A percentile compares a stretch with the other conserved stretches of the same genome.
These are phyloP conservation scores for Botrytis squamosa DNA, from an alignment of 2,329 filamentous ascomycete genomes.

Conservation along the genomic window DNA sequence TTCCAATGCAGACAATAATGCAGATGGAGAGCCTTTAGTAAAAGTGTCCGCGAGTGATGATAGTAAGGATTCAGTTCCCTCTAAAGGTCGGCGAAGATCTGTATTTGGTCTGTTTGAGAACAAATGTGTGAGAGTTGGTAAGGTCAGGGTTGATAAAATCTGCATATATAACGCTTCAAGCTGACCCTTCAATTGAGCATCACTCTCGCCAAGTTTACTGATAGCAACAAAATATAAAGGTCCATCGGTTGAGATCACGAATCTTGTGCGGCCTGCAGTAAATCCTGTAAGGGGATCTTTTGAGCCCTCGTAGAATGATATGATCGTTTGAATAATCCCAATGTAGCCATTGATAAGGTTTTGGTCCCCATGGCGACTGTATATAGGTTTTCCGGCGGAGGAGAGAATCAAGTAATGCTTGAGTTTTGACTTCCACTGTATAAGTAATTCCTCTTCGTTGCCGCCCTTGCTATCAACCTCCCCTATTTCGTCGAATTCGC, in stretches of 20 bases:
- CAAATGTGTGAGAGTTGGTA: constrained; percentile 81
- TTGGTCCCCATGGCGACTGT: constrained; percentile 90
- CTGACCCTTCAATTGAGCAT: constrained; percentile 80
- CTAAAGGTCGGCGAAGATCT: constrained; percentile 82
- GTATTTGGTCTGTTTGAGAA: constrained; percentile 92
- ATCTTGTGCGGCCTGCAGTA: constrained; percentile 80
- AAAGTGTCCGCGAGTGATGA: constrained; percentile 94
- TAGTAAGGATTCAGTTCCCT: constrained; percentile 87
- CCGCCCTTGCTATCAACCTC: constrained; percentile 52
- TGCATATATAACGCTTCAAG: constrained; percentile 97
- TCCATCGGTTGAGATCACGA: constrained; percentile 81
- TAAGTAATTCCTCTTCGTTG: constrained; percentile 55
- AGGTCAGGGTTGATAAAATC: constrained; percentile 89
- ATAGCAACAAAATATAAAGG: constrained; percentile 92
- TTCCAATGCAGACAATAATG: constrained; percentile 84
- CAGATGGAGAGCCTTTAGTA: constrained; percentile 85
- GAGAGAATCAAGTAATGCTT: constrained; percentile 98
- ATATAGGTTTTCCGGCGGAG: constrained; percentile 94
- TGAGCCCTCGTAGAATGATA: constrained; percentile 88
- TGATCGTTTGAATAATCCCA: constrained; percentile 93
- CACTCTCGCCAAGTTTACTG: constrained; percentile 88
- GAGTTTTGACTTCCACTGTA: constrained; percentile 83
- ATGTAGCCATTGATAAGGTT: constrained; percentile 90
- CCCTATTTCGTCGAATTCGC: constrained; percentile 76
- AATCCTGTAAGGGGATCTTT: constrained; percentile 79